Conservation (phyloP, 768 basidiomycete species). For the Hypholoma fasciculare region DNA sequence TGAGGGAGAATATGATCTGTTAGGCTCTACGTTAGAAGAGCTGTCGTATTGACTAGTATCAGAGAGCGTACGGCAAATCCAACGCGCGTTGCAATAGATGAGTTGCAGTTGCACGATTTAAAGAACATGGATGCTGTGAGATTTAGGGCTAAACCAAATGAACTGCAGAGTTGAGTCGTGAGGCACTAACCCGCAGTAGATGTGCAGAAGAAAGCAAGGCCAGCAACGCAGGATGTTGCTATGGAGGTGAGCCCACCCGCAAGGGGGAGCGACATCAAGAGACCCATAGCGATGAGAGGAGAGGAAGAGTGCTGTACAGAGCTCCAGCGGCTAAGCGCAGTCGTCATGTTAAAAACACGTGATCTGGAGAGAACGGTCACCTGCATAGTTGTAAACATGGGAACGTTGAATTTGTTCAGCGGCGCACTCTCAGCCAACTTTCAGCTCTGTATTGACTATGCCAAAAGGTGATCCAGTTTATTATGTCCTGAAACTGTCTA, state of each 20-base stretch:
- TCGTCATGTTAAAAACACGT: neutral
- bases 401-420: no score
- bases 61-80: conserved; percentile 77
- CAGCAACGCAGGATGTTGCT: conserved; percentile 81
- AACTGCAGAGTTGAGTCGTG: neutral
- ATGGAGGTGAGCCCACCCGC: conserved; percentile 68
- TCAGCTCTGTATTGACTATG: neutral
- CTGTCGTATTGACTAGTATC: no score
- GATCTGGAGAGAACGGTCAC: neutral
- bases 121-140: conserved; percentile 89
- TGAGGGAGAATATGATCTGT: conserved; percentile 92
- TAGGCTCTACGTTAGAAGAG: no score
- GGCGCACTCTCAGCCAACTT: no score
- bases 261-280: conserved; percentile 72
- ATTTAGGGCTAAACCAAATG: neutral
- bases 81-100: conserved; percentile 94
- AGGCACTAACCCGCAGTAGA: conserved; percentile 70
- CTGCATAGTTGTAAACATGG: no score
- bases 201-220: conserved; percentile 83
- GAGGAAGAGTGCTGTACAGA: neutral
- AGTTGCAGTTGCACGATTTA: conserved; percentile 99
- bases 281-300: conserved; percentile 53
- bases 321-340: neutral
- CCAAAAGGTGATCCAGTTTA: neutral
- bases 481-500: no score